Conservation (phyloP, 2,329 filamentous ascomycete genomes). For the Aspergillus ochraceoroseus region DNA sequence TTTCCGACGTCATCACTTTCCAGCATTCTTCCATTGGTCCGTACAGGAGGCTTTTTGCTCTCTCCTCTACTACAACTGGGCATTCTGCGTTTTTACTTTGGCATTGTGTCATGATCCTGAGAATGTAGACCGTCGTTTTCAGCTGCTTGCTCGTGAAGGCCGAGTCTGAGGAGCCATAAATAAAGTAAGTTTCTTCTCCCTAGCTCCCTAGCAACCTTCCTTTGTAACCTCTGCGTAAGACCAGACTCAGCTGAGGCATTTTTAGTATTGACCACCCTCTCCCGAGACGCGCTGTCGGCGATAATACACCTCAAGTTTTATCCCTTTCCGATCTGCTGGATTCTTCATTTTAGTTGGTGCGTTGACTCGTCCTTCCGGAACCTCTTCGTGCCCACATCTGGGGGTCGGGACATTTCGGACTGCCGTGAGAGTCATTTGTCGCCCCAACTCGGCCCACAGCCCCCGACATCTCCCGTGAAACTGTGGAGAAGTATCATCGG, state of each 20-base stretch:
- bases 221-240: slow-evolving; percentile 6
- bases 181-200: slow-evolving; percentile 2
- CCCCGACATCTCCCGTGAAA: slow-evolving; percentile 40
- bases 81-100: slow-evolving; percentile 8
- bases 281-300: slow-evolving; percentile 13
- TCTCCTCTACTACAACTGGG: no score
- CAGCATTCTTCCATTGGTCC: slow-evolving; percentile 16
- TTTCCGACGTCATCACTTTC: slow-evolving; percentile 23
- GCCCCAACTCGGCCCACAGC: slow-evolving; percentile 21
- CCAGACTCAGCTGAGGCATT: slow-evolving; percentile 19
- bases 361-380: slow-evolving; percentile 22
- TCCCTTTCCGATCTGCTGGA: slow-evolving; percentile 13
- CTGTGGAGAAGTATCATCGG: slow-evolving; percentile 38
- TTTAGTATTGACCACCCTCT: slow-evolving; percentile 4
- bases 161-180: slow-evolving; percentile 9
- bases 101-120: slow-evolving; percentile 7
- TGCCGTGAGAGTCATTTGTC: slow-evolving; percentile 23
- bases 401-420: slow-evolving; percentile 35
- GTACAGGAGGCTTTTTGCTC: slow-evolving; percentile 3
- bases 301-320: slow-evolving; percentile 13
- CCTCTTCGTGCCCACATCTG: slow-evolving; percentile 28
- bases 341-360: slow-evolving; percentile 21
- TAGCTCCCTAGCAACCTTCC: not conserved
- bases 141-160: no score
- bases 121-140: slow-evolving; percentile 13